Conservation (phyloP, 2,329 filamentous ascomycete genomes). For the Ophiostoma pallidulum region DNA sequence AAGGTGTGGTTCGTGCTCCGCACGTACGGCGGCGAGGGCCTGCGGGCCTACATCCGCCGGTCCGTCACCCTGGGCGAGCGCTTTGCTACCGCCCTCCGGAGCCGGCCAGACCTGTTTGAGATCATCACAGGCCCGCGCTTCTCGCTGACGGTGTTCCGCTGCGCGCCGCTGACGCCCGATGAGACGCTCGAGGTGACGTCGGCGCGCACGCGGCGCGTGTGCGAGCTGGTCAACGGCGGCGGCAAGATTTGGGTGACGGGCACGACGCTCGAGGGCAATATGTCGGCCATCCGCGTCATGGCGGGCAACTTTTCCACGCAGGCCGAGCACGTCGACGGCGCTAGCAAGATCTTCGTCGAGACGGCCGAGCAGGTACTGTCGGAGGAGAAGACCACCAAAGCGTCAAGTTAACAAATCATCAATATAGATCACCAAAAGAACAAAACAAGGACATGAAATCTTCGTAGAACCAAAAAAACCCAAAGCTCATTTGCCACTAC, state of each 20-base stretch:
- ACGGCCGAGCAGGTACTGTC: slow-evolving; percentile 47
- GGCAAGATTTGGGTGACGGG: slow-evolving; percentile 79
- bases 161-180: slow-evolving; percentile 34
- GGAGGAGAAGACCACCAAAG: slow-evolving; percentile 7
- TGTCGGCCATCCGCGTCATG: slow-evolving; percentile 73
- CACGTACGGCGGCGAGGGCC: slow-evolving; percentile 61
- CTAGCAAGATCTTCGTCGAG: slow-evolving; percentile 65
- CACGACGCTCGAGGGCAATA: slow-evolving; percentile 55
- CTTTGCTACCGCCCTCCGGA: slow-evolving; percentile 53
- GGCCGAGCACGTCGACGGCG: slow-evolving; percentile 59
- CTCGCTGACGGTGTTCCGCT: slow-evolving; percentile 66
- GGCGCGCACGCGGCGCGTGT: slow-evolving; percentile 61
- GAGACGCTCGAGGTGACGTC: slow-evolving; percentile 29
- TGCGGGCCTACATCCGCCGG: slow-evolving; percentile 63
- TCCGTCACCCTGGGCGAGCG: slow-evolving; percentile 60
- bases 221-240: slow-evolving; percentile 60
- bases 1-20: slow-evolving; percentile 95
- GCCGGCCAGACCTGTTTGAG: slow-evolving; percentile 50
- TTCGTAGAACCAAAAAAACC: no score
- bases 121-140: slow-evolving; percentile 68
- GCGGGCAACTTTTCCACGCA: slow-evolving; percentile 62
- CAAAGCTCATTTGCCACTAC: no score
- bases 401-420: no score
- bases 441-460: no score
- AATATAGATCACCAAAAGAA: no score